Percentiles rank a stretch among this genome's conserved stretches.
These are phyloP conservation scores for Lentinus polychrous DNA, from an alignment of 1,284 basidiomycete genomes.

Conservation along the genomic window DNA sequence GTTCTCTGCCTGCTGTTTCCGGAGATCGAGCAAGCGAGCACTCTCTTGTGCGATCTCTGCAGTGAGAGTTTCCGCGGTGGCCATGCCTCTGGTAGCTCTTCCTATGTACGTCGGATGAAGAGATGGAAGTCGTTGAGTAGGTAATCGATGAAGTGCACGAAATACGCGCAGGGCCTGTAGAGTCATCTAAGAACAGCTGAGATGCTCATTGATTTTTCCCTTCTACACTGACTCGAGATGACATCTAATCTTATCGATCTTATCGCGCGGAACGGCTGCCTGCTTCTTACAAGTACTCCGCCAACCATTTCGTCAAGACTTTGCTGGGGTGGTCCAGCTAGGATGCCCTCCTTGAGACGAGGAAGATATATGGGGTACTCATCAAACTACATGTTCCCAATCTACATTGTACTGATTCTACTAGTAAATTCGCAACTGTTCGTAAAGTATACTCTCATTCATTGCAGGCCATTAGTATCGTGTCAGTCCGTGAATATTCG, in stretches of 20 bases:
- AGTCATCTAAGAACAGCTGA: conserved; percentile 5
- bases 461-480: background rate
- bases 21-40: conserved; percentile 50
- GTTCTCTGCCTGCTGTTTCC: conserved; percentile 41
- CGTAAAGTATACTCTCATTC: too few species aligned
- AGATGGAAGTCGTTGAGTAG: conserved; percentile 1
- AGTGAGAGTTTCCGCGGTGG: conserved; percentile 32
- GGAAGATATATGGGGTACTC: too few species aligned
- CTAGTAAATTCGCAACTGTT: too few species aligned
- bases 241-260: conserved; percentile 5
- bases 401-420: too few species aligned
- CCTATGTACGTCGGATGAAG: background rate
- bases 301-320: too few species aligned
- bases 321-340: too few species aligned
- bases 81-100: conserved; percentile 21
- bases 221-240: conserved; percentile 3
- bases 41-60: conserved; percentile 49
- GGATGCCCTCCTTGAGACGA: too few species aligned
- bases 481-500: background rate
- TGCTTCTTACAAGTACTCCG: too few species aligned
- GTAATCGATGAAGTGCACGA: conserved; percentile 10
- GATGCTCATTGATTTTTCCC: conserved; percentile 1
- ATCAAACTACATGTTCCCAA: too few species aligned
- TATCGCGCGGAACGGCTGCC: too few species aligned
- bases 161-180: conserved; percentile 5